Evolutionary conservation across 2,329 filamentous ascomycete genomes (phyloP).

Genomic region (Talaromyces sp.): DNA sequence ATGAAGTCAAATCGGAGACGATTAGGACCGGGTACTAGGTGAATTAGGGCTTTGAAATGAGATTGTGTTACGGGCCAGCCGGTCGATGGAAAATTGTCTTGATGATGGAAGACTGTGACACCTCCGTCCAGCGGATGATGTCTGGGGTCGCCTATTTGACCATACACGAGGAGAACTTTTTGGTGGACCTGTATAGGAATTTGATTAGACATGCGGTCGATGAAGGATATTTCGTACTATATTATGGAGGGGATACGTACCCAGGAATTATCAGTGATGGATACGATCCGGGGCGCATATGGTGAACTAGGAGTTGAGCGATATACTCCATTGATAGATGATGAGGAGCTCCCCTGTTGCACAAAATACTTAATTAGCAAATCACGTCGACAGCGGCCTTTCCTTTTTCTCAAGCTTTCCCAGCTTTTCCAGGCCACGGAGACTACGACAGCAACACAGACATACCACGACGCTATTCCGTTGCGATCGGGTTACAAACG

Average conservation of each 20-base stretch:
- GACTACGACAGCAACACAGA: no score
- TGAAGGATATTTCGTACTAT: not conserved
- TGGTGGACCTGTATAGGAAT: conserved; percentile 74
- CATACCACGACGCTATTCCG: conserved; percentile 49
- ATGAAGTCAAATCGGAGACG: conserved; percentile 83
- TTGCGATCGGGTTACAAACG: conserved; percentile 41
- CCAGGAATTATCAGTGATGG: conserved; percentile 80
- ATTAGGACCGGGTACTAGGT: conserved; percentile 90
- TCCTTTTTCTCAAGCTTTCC: no score
- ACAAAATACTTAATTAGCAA: conserved; percentile 4
- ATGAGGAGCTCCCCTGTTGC: conserved; percentile 39
- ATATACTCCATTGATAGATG: conserved; percentile 37
- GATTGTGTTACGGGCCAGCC: conserved; percentile 87
- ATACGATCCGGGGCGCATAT: conserved; percentile 78
- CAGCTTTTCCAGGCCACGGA: no score
- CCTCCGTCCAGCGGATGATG: conserved; percentile 74
- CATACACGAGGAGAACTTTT: conserved; percentile 81
- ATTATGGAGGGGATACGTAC: conserved; percentile 55
- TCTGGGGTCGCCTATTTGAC: conserved; percentile 74
- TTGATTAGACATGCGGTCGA: conserved; percentile 8
- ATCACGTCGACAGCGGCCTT: not conserved
- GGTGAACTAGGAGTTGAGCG: conserved; percentile 69
- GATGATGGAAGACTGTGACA: conserved; percentile 76
- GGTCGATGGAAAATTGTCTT: conserved; percentile 81
- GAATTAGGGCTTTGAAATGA: conserved; percentile 87